Evolutionary conservation across 2,329 filamentous ascomycete genomes (phyloP), one percentile per base, ranked within the genome.

Genomic region (Apiospora hydei): DNA sequence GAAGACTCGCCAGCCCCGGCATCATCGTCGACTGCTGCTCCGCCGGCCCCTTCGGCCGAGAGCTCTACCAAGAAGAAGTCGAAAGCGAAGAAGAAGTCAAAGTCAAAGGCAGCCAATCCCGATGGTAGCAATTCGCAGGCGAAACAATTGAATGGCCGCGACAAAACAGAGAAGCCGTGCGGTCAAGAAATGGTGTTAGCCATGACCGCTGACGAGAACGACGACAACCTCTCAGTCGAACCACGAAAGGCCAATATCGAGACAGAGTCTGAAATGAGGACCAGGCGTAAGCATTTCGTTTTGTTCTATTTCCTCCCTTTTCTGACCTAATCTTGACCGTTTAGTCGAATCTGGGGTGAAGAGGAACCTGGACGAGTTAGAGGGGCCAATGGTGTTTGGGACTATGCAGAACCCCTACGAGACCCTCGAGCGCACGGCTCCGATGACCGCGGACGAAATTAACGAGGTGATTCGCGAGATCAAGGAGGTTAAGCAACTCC

Each of bases 401-500:
- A 81, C 78, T 1, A 67, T 80, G 7, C 78, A 81, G 41, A 80
- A 78, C 21, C 81, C 82, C 2, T 57, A 73, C 1, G 74, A 73
- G 70, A 81, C 74, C 34, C 73, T 73, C 46, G 76, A 74, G 46
- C 82, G 80, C 51, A 84, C 82, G 8, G 77, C 83, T 1, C 80
- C 82, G 0, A 76, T 86, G 41, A 78, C 82, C 7, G 82, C 84
- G 43, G 81, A 83, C 16, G 85, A 87, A 72, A 83, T 86, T 30
- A 80, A 84, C 43, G 72, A 75, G 21, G 75, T 87, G 2, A 77
- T 85, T 21, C 77, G 79, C 3, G 84, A 88, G n/a, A 81, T 87
- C 44, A 79, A 80, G 16, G 84, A 87, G 74, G 85, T 88, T 75
- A 87, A 87, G 77, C 77, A 83, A 70, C 79, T 86, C 16, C 75